These are phyloP conservation scores for Achlya hypogyna DNA, from an alignment of 352 stramenopile species.

Conservation along the genomic window DNA sequence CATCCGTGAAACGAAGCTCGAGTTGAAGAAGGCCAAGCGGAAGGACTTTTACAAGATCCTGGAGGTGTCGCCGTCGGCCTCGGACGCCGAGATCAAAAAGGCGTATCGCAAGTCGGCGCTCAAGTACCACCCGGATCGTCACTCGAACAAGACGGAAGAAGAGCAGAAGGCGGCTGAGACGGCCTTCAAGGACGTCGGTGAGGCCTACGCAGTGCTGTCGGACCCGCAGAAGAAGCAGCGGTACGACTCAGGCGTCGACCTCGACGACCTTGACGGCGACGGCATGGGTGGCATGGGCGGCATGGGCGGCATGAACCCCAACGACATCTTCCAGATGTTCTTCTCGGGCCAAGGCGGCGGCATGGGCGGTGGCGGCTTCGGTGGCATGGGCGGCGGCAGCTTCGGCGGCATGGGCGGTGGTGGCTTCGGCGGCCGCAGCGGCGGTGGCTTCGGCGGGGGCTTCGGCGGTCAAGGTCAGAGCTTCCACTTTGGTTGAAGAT, in stretches of 20 bases:
- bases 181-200: slow-evolving; percentile 93
- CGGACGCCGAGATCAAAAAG: slow-evolving; percentile 96
- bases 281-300: slow-evolving; percentile 58
- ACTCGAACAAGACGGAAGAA: slow-evolving; percentile 84
- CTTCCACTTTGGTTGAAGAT: slow-evolving; percentile 70
- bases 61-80: slow-evolving; percentile 66
- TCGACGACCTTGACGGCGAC: slow-evolving; percentile 91
- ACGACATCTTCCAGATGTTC: slow-evolving; percentile 86
- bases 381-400: slow-evolving; percentile 30
- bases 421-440: slow-evolving; percentile 44
- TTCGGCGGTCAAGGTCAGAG: slow-evolving; percentile 44
- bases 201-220: slow-evolving; percentile 94
- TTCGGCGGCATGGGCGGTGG: slow-evolving; percentile 29
- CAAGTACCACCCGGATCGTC: slow-evolving; percentile 94
- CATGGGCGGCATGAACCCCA: slow-evolving; percentile 75
- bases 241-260: slow-evolving; percentile 92
- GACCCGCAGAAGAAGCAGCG: slow-evolving; percentile 88
- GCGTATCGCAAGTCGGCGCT: slow-evolving; percentile 92
- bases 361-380: slow-evolving; percentile 33
- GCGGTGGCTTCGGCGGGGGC: slow-evolving; percentile 29
- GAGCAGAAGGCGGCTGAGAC: slow-evolving; percentile 87
- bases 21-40: slow-evolving; percentile 91
- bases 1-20: slow-evolving; percentile 84
- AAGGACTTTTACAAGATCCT: slow-evolving; percentile 96
- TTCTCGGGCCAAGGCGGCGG: slow-evolving; percentile 46